Percentiles rank a stretch among this genome's conserved stretches.
phyloP scores from a whole-genome alignment of 2,329 filamentous ascomycete species.

The Pyrenophora seminiperda region DNA sequence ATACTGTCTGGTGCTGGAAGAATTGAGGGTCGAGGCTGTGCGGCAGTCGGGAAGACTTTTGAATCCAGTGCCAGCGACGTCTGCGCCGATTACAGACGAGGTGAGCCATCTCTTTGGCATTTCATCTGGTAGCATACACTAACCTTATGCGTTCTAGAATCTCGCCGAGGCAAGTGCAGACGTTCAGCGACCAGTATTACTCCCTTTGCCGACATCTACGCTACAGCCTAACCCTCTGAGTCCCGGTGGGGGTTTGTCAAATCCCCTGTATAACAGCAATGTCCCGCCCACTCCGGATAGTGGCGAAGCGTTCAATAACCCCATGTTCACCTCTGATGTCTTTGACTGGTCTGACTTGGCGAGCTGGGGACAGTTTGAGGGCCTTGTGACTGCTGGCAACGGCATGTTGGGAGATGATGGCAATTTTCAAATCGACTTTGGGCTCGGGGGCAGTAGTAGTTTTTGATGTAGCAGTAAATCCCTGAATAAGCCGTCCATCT shows the following conservation, averaged over 20 bases:
- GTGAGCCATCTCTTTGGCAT: no score
- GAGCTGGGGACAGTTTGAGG: conserved; percentile 48
- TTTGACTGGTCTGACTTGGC: conserved; percentile 40
- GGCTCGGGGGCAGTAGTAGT: neutral
- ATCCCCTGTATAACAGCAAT: conserved; percentile 13
- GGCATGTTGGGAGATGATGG: conserved; percentile 32
- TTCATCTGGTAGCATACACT: neutral
- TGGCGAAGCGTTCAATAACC: conserved; percentile 5
- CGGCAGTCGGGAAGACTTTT: conserved; percentile 29
- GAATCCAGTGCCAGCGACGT: neutral
- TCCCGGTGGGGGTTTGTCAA: neutral
- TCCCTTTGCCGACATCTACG: conserved; percentile 6
- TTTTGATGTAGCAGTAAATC: no score
- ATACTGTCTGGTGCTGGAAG: conserved; percentile 60
- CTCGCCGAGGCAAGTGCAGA: neutral
- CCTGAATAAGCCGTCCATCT: no score
- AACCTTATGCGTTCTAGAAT: neutral
- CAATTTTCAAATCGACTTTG: conserved; percentile 9
- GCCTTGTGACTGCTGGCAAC: conserved; percentile 44
- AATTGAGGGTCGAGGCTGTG: conserved; percentile 53
- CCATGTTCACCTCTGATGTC: conserved; percentile 28
- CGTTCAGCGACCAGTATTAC: neutral
- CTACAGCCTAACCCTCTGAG: neutral
- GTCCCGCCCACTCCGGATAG: conserved; percentile 41
- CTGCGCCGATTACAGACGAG: neutral